Evolutionary conservation across 208 protist genomes (phyloP), one percentile per base, ranked within the genome.

Genomic region (Leishmania turanica): DNA sequence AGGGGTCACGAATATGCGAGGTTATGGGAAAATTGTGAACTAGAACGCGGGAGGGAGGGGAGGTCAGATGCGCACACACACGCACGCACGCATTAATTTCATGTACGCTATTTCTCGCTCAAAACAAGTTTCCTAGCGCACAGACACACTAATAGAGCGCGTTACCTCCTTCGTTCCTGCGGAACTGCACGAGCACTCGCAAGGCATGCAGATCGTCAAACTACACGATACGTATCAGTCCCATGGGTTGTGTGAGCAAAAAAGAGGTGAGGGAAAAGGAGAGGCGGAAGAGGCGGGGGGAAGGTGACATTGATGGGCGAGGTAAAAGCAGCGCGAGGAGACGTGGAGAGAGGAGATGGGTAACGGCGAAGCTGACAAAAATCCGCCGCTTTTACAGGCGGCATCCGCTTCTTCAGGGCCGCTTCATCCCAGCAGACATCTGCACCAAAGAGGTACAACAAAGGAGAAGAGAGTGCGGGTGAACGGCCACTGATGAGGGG

Each of bases 181-280:
- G 27, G 49, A 62, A 60, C 45, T 75, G n/a, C 58, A 42, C 71
- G 49, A 75, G n/a, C n/a, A 62, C 71, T 72, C 24, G 40, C 24
- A 49, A 72, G 42, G 68, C 42, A 72, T 72, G 37, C 17, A 3
- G 37, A 72, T 72, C 68, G 37, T 45, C 45, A 31, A 72, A 51
- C 68, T 27, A 47, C 68, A 51, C 19, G 42, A 72, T 5, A 42
- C 11, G 37, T 19, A 51, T 53, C 0, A n/a, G 42, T 72, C 6
- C 11, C 68, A 53, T 45, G 3, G 68, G 19, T 34, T 51, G 17
- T 49, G 42, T 45, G 49, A 11, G n/a, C 0, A 51, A n/a, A n/a
- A 13, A 47, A 72, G 9, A 37, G n/a, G 45, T 34, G 42, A 72
- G 21, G 27, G 37, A 72, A 72, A 24, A 53, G 21, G 37, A 72